phyloP scores from a whole-genome alignment of 805 yeast species.

The Metschnikowia orientalis region DNA sequence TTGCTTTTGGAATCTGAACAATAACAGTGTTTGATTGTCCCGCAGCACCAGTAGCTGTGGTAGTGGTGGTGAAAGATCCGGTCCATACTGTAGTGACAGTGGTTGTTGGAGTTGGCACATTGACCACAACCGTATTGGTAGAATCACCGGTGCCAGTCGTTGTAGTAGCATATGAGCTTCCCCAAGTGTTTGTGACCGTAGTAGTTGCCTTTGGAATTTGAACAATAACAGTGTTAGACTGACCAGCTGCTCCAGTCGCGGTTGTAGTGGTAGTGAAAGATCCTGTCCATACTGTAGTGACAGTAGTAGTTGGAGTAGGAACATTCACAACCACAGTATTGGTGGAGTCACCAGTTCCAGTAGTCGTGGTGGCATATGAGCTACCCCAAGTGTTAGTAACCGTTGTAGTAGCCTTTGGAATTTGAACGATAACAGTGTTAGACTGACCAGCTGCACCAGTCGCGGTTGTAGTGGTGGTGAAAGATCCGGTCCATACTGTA shows the following conservation, averaged over 20 bases:
- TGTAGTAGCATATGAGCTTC: not conserved
- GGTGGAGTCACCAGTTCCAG: conserved; percentile 11
- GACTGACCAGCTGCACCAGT: not conserved
- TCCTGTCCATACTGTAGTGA: conserved; percentile 12
- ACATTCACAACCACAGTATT: conserved; percentile 4
- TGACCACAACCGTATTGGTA: conserved; percentile 8
- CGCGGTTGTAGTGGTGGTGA: conserved; percentile 1
- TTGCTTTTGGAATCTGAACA: conserved; percentile 11
- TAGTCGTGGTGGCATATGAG: conserved; percentile 7
- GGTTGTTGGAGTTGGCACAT: conserved; percentile 15
- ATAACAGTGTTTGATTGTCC: conserved; percentile 13
- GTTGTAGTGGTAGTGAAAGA: conserved; percentile 6
- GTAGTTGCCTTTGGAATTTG: conserved; percentile 8
- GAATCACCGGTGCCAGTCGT: conserved; percentile 1
- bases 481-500: not conserved
- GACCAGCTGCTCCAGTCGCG: conserved; percentile 8
- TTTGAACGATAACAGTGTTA: conserved; percentile 9
- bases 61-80: not conserved
- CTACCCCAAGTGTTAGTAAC: conserved; percentile 12
- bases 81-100: conserved; percentile 1
- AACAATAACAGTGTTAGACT: conserved; percentile 10
- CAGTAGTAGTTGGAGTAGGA: conserved; percentile 8
- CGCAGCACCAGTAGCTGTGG: conserved; percentile 6
- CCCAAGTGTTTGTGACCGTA: conserved; percentile 1
- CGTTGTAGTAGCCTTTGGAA: conserved; percentile 10